Conservation (phyloP, 208 protist genomes). For the Phytomonas francai region DNA sequence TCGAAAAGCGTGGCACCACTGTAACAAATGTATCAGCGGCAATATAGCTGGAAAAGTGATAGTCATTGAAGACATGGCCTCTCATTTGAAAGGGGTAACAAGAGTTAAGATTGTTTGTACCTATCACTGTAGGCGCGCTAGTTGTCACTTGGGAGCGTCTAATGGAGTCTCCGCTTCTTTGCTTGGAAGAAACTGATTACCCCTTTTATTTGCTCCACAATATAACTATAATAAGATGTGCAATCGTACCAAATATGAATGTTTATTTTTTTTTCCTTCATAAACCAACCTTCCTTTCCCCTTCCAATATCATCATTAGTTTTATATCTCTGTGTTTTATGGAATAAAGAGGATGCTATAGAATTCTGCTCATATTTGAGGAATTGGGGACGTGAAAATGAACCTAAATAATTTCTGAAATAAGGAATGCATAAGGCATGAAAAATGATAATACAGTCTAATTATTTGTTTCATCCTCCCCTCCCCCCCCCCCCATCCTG, state of each 20-base stretch:
- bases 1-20: conserved; percentile 75
- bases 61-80: conserved; percentile 51
- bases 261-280: neutral
- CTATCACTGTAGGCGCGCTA: neutral
- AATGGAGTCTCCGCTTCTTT: neutral
- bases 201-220: neutral
- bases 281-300: neutral
- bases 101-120: neutral
- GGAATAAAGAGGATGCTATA: neutral
- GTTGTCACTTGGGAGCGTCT: neutral
- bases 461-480: neutral
- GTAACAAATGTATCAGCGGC: conserved; percentile 67
- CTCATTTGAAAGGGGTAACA: neutral
- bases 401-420: neutral
- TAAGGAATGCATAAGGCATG: neutral
- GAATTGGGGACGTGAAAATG: neutral
- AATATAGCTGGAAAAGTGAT: conserved; percentile 75
- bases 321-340: neutral
- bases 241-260: neutral
- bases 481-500: no score
- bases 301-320: neutral
- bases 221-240: neutral
- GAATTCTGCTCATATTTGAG: neutral
- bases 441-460: neutral
- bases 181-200: neutral